These are phyloP conservation scores for Paraphaeosphaeria minitans DNA, from an alignment of 2,329 filamentous ascomycete genomes.

Conservation along the genomic window DNA sequence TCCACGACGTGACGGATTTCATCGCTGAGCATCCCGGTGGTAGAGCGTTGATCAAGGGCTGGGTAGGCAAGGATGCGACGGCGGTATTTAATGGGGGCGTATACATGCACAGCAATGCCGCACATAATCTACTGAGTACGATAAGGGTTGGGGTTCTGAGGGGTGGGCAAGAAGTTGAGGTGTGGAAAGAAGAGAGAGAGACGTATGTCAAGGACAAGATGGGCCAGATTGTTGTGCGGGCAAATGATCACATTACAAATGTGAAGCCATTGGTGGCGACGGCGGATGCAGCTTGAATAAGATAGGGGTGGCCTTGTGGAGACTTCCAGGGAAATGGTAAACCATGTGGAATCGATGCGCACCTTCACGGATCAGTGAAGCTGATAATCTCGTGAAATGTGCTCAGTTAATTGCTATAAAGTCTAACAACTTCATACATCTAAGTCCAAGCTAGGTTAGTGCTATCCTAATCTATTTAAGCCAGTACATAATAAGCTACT, in stretches of 20 bases:
- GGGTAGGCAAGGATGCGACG: conserved; percentile 48
- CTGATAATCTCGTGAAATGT: not conserved
- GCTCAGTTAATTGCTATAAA: no score
- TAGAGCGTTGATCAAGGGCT: conserved; percentile 42
- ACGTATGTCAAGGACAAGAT: conserved; percentile 73
- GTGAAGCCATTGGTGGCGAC: conserved; percentile 74
- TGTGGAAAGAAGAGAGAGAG: conserved; percentile 41
- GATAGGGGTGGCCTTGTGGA: not conserved
- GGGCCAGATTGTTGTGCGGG: conserved; percentile 77
- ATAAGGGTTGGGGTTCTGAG: conserved; percentile 47
- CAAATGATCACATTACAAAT: conserved; percentile 81
- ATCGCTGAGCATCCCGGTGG: conserved; percentile 47
- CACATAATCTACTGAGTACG: conserved; percentile 47
- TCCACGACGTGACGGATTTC: conserved; percentile 47
- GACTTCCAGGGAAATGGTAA: not conserved
- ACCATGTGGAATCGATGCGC: not conserved
- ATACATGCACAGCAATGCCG: conserved; percentile 48
- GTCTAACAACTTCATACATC: no score
- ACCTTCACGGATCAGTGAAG: not conserved
- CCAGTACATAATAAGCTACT: no score
- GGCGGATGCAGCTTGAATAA: conserved; percentile 73
- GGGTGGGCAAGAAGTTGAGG: conserved; percentile 48
- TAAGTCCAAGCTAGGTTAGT: no score
- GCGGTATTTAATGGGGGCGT: conserved; percentile 49
- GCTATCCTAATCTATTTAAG: no score